Percentiles rank a stretch among this genome's conserved stretches.
Evolutionary conservation across 2,329 filamentous ascomycete species (phyloP).

Genomic region (Verticillium zaregamsianum): DNA sequence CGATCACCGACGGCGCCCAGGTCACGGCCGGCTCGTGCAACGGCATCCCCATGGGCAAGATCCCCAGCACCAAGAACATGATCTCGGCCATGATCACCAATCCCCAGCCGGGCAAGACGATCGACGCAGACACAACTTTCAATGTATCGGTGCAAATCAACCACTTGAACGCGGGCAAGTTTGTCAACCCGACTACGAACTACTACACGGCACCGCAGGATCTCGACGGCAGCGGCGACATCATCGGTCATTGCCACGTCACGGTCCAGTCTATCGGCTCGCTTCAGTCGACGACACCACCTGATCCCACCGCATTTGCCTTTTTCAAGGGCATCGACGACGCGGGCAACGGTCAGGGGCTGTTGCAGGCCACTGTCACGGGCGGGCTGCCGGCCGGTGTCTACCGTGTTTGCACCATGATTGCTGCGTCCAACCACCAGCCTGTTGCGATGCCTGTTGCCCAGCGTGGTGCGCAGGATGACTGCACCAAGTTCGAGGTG

Average conservation of each 20-base stretch:
- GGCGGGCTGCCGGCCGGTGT: conserved; percentile 41
- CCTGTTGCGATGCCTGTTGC: conserved; percentile 55
- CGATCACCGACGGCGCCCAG: conserved; percentile 51
- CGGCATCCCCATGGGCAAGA: conserved; percentile 53
- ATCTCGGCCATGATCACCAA: conserved; percentile 47
- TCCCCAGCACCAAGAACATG: conserved; percentile 47
- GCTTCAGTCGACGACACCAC: conserved; percentile 30
- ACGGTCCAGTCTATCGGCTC: conserved; percentile 44
- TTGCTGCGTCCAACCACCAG: conserved; percentile 47
- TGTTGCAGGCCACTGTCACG: conserved; percentile 37
- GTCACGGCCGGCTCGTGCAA: conserved; percentile 49
- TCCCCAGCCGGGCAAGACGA: conserved; percentile 35
- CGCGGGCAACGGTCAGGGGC: conserved; percentile 39
- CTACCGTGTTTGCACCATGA: conserved; percentile 50
- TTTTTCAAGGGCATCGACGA: conserved; percentile 59
- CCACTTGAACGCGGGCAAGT: conserved; percentile 47
- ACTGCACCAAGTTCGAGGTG: conserved; percentile 46
- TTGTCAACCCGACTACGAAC: conserved; percentile 48
- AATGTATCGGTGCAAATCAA: conserved; percentile 41
- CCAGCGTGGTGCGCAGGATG: conserved; percentile 49
- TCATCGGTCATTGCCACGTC: conserved; percentile 45
- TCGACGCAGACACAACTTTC: conserved; percentile 37
- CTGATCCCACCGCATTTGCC: conserved; percentile 35
- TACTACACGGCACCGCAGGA: conserved; percentile 54
- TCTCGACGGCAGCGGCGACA: conserved; percentile 32